Base-by-base conservation (phyloP, 2,329 filamentous ascomycete genomes). In the Pyrenophora teres region DNA sequence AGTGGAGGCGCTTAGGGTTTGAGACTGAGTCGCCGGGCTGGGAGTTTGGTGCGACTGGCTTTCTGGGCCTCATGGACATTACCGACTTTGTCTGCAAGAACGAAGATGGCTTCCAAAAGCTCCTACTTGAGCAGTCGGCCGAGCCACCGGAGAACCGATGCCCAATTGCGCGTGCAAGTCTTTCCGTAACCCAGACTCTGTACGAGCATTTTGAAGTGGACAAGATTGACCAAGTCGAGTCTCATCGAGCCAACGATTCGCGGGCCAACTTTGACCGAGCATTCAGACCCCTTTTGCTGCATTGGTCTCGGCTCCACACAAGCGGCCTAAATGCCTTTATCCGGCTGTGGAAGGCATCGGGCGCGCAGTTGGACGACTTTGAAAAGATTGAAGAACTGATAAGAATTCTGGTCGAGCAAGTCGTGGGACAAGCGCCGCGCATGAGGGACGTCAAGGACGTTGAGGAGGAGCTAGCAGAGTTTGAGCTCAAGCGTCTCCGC, bases 201-300 rank as follows among this genome's bases (percentile, higher is more conserved):
- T 97, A 94, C 73, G 92, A 97, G 63, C 92, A 97, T 73, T 99
- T 99, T 65, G 92, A 96, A 54, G 89, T 97, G 33, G 92, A 96
- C 63, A 90, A 87, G 71, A 83, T 86, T 3, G 91, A 95, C 44
- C 77, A 88, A 43, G 88, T 93, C 59, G 92, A 96, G 64, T 80
- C 84, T 12, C 88, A 90, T 72, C 85, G 83, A 18, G 91, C 92
- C 64, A 83, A 91, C 42, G 91, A 96, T 60, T 87, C 85, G 19
- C 81, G 83, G 55, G 86, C 89, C 47, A 88, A 92, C 60, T 87
- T 94, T 64, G 93, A 97, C 71, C 88, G 87, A 67, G 77, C 96
- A 4, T 97, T 96, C 77, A 87, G 87, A 40, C 94, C 94, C 0
- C 75, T 97, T 32, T 79, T 99, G 15, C 80, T 99, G 5, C 93